Evolutionary conservation across 345 rosid species (phyloP), one percentile per base, ranked within the genome.

Genomic region (Brassica juncea): DNA sequence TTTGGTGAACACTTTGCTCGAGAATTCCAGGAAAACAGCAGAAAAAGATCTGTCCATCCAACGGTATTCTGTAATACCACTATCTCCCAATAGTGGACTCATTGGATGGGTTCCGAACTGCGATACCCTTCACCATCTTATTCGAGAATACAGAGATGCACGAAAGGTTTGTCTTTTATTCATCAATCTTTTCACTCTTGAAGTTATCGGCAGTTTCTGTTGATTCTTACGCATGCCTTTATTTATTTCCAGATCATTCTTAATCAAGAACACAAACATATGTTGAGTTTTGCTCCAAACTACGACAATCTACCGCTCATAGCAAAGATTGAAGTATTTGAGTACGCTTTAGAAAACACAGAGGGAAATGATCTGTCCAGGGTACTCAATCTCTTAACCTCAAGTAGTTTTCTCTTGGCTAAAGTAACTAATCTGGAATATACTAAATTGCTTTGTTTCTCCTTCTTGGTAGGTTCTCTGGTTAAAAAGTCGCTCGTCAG

Each of bases 61-160:
- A 83, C 86, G 97, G 71, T 94, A 94, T 89, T 55, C 82, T 77
- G 99, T 94, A 49, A 94, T 94, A 79, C 99, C 98, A 49, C 80
- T 93, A 63, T 94, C 97, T 83, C 93, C 98, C 72, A 94, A 93
- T 76, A 94, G 97, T 78, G 98, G 98, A 57, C 86, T 94, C 77
- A 94, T 94, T 57, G 99, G 81, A 81, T 94, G 99, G 99, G 99
- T 94, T 77, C 97, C 98, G 35, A 85, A 91, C 80, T 94, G 99
- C 63, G 99, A 94, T 84, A 94, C 99, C 68, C 87, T 94, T 21
- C 96, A 94, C 87, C 86, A 89, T 0, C 98, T 94, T 77, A 94
- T 94, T 80, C 85, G 92, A 71, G 99, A 94, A 80, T 93, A 90
- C 83, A 87, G 98, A 77, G 99, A 94, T 85, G 93, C 95, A 14